Evolutionary conservation across 2,329 filamentous ascomycete genomes (phyloP), one percentile per base, ranked within the genome.

Genomic region (Phaeoacremonium minimum): DNA sequence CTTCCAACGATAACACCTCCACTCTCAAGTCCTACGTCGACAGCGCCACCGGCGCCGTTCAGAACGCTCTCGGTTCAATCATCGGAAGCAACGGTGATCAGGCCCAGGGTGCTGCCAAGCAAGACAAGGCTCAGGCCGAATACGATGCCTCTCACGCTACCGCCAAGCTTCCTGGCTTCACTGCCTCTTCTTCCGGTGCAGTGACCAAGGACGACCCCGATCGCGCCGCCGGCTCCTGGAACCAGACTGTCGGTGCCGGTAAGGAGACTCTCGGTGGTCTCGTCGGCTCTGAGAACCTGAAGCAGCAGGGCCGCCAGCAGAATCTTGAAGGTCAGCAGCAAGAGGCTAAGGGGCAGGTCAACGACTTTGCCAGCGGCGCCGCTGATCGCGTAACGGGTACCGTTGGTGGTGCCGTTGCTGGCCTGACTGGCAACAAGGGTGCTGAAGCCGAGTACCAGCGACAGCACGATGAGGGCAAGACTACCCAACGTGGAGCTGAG

Each of bases 201-300:
- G 68, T 85, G 33, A 75, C 82, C 44, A 73, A 77, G 48, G 87
- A 95, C 61, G 71, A 87, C 61, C 69, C 81, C 9, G 71, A 91
- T 58, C 86, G 89, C 46, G 67, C 73, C 15, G 58, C 77, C 14
- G 90, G 91, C 30, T 73, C 74, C 14, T 94, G 85, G 81, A 87
- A 95, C 68, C 90, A 96, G 66, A 95, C 88, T 5, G 55, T 90
- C n/a, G 91, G 90, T 35, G 77, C 84, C 1, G 82, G 82, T 30
- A 96, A 96, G 70, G 87, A 96, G 58, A 69, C 81, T 5, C 45
- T 93, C 1, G 91, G 91, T 40, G 81, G 82, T 14, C 50, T 91
- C 5, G 47, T 91, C 17, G 91, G 90, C 42, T 80, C 77, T 45
- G 83, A 93, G 74, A 73, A 69, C 20, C 63, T 96, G 36, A 91